Evolutionary conservation across 2,329 filamentous ascomycete genomes (phyloP).

Genomic region (Penicillium sp.): DNA sequence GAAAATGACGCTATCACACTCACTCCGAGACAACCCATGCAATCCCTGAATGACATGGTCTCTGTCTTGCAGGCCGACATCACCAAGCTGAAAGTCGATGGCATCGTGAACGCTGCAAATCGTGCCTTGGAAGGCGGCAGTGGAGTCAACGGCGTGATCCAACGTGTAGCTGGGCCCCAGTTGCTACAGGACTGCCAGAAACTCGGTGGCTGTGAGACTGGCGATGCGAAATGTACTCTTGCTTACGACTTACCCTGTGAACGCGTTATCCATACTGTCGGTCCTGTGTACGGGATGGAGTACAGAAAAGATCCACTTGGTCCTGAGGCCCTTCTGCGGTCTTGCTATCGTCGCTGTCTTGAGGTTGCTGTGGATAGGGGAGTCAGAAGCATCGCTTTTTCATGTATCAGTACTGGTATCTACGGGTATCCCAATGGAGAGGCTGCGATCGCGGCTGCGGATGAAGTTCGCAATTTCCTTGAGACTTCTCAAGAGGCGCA

Average conservation of each 20-base stretch:
- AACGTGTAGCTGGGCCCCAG: constrained; percentile 71
- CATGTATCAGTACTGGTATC: constrained; percentile 80
- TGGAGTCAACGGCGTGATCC: constrained; percentile 89
- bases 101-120: constrained; percentile 95
- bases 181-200: constrained; percentile 71
- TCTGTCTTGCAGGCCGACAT: constrained; percentile 75
- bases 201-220: constrained; percentile 73
- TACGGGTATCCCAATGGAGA: constrained; percentile 80
- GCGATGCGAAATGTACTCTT: constrained; percentile 77
- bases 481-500: constrained; percentile 40
- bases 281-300: constrained; percentile 67
- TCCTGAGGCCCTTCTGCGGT: constrained; percentile 50
- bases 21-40: constrained; percentile 40
- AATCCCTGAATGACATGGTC: constrained; percentile 55
- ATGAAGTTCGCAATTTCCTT: constrained; percentile 59
- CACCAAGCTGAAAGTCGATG: constrained; percentile 73
- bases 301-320: constrained; percentile 36
- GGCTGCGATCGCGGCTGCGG: constrained; percentile 72
- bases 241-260: constrained; percentile 75
- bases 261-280: constrained; percentile 87
- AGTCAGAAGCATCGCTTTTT: constrained; percentile 76
- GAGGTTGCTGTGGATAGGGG: constrained; percentile 68
- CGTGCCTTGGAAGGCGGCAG: constrained; percentile 75
- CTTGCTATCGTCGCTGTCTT: constrained; percentile 71
- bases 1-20: not conserved